A percentile compares a stretch with the other conserved stretches of the same genome.
Conservation (phyloP, 1,284 basidiomycete species). For the Sanghuangporus sanghuang region DNA sequence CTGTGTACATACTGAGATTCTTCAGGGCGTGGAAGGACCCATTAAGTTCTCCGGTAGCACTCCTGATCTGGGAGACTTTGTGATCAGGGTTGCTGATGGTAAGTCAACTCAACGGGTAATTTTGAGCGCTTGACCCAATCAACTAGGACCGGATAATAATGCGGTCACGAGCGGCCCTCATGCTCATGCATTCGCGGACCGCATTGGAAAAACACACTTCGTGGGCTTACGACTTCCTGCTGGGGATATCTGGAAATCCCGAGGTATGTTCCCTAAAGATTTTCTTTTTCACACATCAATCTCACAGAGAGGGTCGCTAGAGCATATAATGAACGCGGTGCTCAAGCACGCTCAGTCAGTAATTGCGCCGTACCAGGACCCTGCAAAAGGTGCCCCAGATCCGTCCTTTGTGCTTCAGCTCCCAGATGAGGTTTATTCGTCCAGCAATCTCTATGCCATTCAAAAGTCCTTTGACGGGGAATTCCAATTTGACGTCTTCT, state of each 20-base stretch:
- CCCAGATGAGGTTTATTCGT: constrained; percentile 64
- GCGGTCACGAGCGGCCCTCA: constrained; percentile 49
- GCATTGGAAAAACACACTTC: constrained; percentile 71
- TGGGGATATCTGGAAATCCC: constrained; percentile 80
- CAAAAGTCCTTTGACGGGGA: constrained; percentile 82
- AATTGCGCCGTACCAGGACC: constrained; percentile 51
- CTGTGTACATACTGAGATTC: constrained; percentile 12
- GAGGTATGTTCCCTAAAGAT: constrained; percentile 43
- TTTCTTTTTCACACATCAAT: constrained; percentile 1
- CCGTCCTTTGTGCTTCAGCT: constrained; percentile 76
- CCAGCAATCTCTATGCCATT: constrained; percentile 78
- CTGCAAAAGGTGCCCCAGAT: constrained; percentile 54
- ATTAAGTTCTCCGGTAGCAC: constrained; percentile 68
- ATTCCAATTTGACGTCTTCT: constrained; percentile 86
- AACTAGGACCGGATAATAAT: constrained; percentile 52
- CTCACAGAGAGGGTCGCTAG: constrained; percentile 32
- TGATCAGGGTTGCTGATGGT: constrained; percentile 79
- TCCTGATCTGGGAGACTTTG: constrained; percentile 78
- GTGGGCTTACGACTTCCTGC: constrained; percentile 58
- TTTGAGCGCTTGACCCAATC: neutral
- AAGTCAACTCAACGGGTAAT: constrained; percentile 18
- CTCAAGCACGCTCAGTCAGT: constrained; percentile 52
- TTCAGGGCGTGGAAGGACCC: constrained; percentile 66
- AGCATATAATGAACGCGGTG: constrained; percentile 62
- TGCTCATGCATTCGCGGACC: constrained; percentile 53